Base-by-base conservation (phyloP, 495 filamentous ascomycete species). In the Penicillium malachiteum region DNA sequence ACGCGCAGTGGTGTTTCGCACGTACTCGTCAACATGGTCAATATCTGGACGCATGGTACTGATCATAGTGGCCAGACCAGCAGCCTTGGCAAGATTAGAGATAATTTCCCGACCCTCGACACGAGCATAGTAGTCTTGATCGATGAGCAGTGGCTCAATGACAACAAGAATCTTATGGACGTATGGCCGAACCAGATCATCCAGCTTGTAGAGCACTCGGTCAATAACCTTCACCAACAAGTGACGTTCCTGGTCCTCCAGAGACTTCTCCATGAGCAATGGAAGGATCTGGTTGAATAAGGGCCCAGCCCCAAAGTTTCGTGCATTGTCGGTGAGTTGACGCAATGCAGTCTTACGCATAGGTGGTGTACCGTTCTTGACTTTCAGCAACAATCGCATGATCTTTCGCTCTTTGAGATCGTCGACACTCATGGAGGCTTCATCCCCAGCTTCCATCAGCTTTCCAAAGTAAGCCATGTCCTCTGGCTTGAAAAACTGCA, bases 391-490 rank as follows among this genome's bases (percentile, higher is more conserved):
- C 43, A 99, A 80, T 49, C 95, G 79, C 93, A 97, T 97, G 67
- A 99, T 99, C 74, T 99, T 99, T 42, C 95, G 81, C 74, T 99
- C 92, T 69, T 97, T 97, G 55, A 99, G 75, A 66, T 97, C 94
- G 26, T 99, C 95, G 11, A 97, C 91, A 39, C 83, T 89, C 77
- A 99, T 85, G 35, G 84, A 79, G 59, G 91, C 92, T 68, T 99
- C 95, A 65, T 99, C 91, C n/a, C 86, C 85, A 13, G 89, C 91
- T 67, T 97, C 95, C 42, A 95, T 91, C 17, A 99, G 81, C 78
- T 97, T 99, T 50, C 94, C 93, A 63, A 99, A 99, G 75, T 99
- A 99, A 31, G 88, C 85, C 95, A 97, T 97, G 77, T 99, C 95
- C 73, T 97, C 94, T 9, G 91, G 84, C 74, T 99, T 99, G 82